Evolutionary conservation across 768 basidiomycete species (phyloP).

Genomic region (Kwoniella dendrophila): DNA sequence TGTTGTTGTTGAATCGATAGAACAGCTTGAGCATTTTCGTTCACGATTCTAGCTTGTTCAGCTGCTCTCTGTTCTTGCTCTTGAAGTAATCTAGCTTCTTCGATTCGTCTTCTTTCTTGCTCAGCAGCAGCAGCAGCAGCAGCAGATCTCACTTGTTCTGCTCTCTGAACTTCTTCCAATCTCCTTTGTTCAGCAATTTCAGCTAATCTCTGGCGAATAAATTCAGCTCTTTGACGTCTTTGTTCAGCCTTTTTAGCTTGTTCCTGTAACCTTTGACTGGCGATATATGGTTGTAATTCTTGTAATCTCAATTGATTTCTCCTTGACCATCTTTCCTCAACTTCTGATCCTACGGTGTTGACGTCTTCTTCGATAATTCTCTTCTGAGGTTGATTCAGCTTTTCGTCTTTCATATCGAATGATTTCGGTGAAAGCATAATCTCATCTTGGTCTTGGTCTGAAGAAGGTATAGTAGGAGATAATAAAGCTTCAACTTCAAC

Average conservation of each 20-base stretch:
- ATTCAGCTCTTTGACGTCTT: slow-evolving; percentile 1
- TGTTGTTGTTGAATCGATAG: background rate
- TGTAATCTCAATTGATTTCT: slow-evolving; percentile 18
- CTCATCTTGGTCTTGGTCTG: slow-evolving; percentile 12
- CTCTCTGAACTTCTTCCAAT: slow-evolving; percentile 2
- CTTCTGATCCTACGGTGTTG: slow-evolving; percentile 11
- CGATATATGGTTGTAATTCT: slow-evolving; percentile 13
- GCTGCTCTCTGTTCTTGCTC: background rate
- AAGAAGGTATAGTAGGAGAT: no score
- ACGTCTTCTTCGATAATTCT: background rate
- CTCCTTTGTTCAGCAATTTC: slow-evolving; percentile 16
- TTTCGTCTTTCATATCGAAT: background rate
- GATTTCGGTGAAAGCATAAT: slow-evolving; percentile 18
- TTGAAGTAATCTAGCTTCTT: background rate
- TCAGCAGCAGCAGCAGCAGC: no score
- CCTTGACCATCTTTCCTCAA: slow-evolving; percentile 28
- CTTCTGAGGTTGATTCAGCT: slow-evolving; percentile 2
- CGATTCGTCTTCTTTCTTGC: background rate
- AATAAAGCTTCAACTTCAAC: slow-evolving; percentile 21
- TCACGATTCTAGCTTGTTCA: slow-evolving; percentile 5
- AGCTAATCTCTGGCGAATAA: background rate
- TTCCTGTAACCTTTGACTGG: background rate
- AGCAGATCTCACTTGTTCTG: slow-evolving; percentile 2
- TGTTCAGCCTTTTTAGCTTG: slow-evolving; percentile 7
- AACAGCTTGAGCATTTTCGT: background rate